Evolutionary conservation across 1,284 basidiomycete species (phyloP), one percentile per base, ranked within the genome.

Genomic region (Schizophyllum commune): DNA sequence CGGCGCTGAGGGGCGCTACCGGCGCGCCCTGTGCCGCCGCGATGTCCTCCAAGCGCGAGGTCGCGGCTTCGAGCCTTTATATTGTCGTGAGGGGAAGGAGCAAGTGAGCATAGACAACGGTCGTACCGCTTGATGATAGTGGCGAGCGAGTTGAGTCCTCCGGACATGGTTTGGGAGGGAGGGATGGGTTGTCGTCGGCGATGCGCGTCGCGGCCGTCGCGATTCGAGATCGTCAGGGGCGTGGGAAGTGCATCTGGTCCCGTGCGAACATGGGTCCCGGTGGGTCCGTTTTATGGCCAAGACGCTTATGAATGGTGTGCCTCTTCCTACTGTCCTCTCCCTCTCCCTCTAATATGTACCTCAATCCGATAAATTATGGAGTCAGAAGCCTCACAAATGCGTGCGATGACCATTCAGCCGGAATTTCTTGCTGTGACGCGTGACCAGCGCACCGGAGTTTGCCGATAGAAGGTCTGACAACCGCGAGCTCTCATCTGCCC

Each of bases 41-140:
- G 63, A 98, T 82, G 72, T 99, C 96, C 75, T 99, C 96, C 32
- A 99, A 85, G 59, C 96, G 86, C 58, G 93, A 94, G 7, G 95
- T 96, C 2, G 94, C 94, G 55, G 97, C 96, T 80, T 96, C 91
- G 59, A 94, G 82, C 65, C 92, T 92, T 68, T 27, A 63, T 58
- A 67, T 55, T 57, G 27, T 55, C 60, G 61, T 57, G 58, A 65
- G 56, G 33, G 53, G 59, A 34, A 58, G 54, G 55, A 60, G 58
- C 27, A 55, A 32, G 39, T 20, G 53, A 58, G 15, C 54, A 19
- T 61, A 58, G 51, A 33, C n/a, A n/a, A n/a, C n/a, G n/a, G n/a
- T n/a, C n/a, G 73, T 82, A 92, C 93, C 93, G 83, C 74, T 91
- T 91, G 70, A 91, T 87, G 65, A 91, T 86, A n/a, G 89, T 91